Evolutionary conservation across 176 grass and related monocot species (phyloP), one percentile per base, ranked within the genome.

Genomic region (Pontederia paniculata): DNA sequence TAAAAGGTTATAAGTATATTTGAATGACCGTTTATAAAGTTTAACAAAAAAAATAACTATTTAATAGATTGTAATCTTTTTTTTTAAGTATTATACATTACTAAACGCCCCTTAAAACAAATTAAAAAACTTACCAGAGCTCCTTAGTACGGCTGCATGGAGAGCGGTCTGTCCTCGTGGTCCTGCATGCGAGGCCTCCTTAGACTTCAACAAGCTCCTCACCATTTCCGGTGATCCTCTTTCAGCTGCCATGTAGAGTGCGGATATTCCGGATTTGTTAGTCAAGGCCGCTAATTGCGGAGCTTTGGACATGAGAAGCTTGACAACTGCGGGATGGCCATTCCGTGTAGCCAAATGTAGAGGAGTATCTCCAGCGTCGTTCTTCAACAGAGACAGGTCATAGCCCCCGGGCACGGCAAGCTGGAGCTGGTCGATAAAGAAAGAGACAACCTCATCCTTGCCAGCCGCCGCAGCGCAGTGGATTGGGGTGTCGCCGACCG

Each of bases 191-290:
- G 68, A 76, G 1, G 51, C 72, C 0, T 45, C 23, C 2, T 53
- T 13, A 15, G 46, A 17, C 9, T 51, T 48, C 0, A 80, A 5
- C 5, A 88, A 13, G 1, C 0, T 12, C 8, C 5, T 28, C 0
- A 79, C 57, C 43, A 70, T 65, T 7, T 31, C 8, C 3, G 10
- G 2, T 0, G 67, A 73, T 10, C 76, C 79, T n/a, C 60, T 64
- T 19, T 66, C 78, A 12, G 37, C 69, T 0, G 77, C 80, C 49
- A 77, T n/a, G 63, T 84, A 89, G 10, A 89, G 60, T 10, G 73
- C 54, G 5, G 80, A 84, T 1, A 67, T 1, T 1, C 60, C 63
- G 0, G 31, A 23, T 0, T 55, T 15, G 0, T 23, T 42, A n/a
- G 54, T 9, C 4, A 75, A 17, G 0, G 23, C 12, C 11, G 76